Evolutionary conservation across 257 asterid species (phyloP), one percentile per base, ranked within the genome.

Genomic region (Nyctanthes arbortristis): DNA sequence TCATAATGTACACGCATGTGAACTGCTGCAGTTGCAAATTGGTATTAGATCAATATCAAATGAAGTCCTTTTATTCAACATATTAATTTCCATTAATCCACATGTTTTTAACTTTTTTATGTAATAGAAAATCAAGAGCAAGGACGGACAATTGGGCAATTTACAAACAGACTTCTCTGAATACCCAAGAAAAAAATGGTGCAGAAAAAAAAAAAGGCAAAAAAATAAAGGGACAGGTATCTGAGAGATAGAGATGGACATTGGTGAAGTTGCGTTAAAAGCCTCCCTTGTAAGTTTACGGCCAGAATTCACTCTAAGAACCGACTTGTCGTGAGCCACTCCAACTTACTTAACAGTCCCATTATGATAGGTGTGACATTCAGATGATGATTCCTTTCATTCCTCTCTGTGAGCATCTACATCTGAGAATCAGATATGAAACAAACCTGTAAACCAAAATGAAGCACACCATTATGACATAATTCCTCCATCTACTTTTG

Each of bases 381-480:
- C 73, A 85, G 22, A 86, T 57, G 76, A 88, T 66, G 68, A 88
- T n/a, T 52, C 74, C 80, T 68, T 62, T 84, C 35, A 88, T 58
- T 74, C 91, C 90, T 49, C 79, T 72, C 29, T 84, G 69, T 6
- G 96, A 91, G 71, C 97, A 93, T 76, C 84, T 93, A 69, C 81
- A 82, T 85, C 91, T 86, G 18, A 93, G 87, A 77, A 93, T 84
- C 18, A 89, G 80, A 82, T 89, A 93, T 0, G 96, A 83, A 80
- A 80, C 43, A 61, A 87, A 89, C 81, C 99, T 91, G 78, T 91
- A 93, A 68, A 89, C 76, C 45, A 93, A 70, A 68, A 91, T 89
- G 77, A 87, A 89, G 68, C 90, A 77, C 16, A 84, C 73, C 90
- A 93, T 93, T 62, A 93, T 82, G 31, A 82, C 81, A 78, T 91